These are phyloP conservation scores for Saturnispora sekii DNA, from an alignment of 805 yeast species.

Conservation along the genomic window DNA sequence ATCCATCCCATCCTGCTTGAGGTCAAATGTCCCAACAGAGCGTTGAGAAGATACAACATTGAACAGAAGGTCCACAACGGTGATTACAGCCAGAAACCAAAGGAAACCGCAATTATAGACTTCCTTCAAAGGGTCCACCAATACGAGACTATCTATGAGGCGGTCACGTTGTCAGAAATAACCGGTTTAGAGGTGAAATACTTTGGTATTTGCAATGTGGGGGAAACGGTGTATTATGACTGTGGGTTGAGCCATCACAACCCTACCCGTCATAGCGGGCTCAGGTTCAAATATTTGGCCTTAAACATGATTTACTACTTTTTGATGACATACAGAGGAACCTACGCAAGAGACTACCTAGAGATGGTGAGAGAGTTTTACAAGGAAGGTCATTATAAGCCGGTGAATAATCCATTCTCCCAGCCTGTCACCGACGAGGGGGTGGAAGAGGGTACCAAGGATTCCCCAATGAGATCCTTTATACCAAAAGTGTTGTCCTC, in stretches of 20 bases:
- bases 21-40: constrained; percentile 45
- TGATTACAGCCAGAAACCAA: constrained; percentile 47
- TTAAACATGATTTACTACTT: constrained; percentile 26
- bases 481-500: constrained; percentile 12
- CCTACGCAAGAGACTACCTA: constrained; percentile 26
- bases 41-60: constrained; percentile 48
- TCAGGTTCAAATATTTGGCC: constrained; percentile 16
- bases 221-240: constrained; percentile 27
- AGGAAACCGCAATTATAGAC: constrained; percentile 45
- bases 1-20: constrained; percentile 48
- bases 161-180: constrained; percentile 28
- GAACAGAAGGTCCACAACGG: constrained; percentile 53
- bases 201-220: constrained; percentile 27
- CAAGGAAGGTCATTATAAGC: constrained; percentile 21
- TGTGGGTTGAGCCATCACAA: constrained; percentile 22
- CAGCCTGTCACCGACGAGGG: constrained; percentile 12
- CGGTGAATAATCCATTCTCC: constrained; percentile 15
- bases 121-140: constrained; percentile 47
- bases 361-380: constrained; percentile 25
- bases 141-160: constrained; percentile 36
- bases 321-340: constrained; percentile 25
- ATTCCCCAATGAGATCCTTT: background rate
- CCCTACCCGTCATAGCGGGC: constrained; percentile 23
- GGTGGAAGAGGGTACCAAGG: background rate
- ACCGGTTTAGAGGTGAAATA: constrained; percentile 19